phyloP scores from a whole-genome alignment of 768 basidiomycete genomes.

The Agrocybe praecox region DNA sequence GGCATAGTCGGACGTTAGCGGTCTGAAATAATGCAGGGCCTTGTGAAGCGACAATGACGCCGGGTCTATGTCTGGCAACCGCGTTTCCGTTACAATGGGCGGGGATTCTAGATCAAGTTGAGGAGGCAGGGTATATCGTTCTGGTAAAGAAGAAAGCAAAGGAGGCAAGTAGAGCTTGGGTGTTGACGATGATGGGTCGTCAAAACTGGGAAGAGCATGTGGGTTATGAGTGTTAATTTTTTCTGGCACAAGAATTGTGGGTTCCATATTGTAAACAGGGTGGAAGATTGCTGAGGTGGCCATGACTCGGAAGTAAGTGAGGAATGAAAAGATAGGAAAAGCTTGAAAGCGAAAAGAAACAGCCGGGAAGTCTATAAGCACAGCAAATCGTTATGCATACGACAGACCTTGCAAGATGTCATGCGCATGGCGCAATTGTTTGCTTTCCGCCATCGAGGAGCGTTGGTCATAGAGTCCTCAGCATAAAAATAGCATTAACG shows the following conservation, averaged over 20 bases:
- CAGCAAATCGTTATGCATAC: not conserved
- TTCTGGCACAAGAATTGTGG: too few species aligned
- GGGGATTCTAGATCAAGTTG: conserved; percentile 29
- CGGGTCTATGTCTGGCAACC: conserved; percentile 84
- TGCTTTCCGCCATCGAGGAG: not conserved
- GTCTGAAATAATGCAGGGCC: conserved; percentile 78
- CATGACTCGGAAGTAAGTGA: conserved; percentile 19
- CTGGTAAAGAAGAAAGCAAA: conserved; percentile 75
- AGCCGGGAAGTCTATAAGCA: not conserved
- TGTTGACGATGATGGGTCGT: conserved; percentile 21
- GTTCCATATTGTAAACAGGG: too few species aligned
- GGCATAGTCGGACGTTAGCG: conserved; percentile 64
- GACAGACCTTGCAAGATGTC: not conserved
- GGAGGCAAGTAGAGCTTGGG: conserved; percentile 85
- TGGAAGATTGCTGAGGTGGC: not conserved
- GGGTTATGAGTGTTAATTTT: conserved; percentile 10
- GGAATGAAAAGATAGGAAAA: not conserved
- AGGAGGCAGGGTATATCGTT: conserved; percentile 29
- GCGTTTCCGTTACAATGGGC: conserved; percentile 67
- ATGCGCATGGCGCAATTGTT: conserved; percentile 17
- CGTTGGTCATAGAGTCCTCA: not conserved
- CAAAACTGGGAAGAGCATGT: conserved; percentile 21
- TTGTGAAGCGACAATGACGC: conserved; percentile 85
- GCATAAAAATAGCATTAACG: not conserved
- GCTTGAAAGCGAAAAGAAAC: not conserved